Evolutionary conservation across 2,329 filamentous ascomycete species (phyloP), one percentile per base, ranked within the genome.

Genomic region (Myriosclerotinia curreyana): DNA sequence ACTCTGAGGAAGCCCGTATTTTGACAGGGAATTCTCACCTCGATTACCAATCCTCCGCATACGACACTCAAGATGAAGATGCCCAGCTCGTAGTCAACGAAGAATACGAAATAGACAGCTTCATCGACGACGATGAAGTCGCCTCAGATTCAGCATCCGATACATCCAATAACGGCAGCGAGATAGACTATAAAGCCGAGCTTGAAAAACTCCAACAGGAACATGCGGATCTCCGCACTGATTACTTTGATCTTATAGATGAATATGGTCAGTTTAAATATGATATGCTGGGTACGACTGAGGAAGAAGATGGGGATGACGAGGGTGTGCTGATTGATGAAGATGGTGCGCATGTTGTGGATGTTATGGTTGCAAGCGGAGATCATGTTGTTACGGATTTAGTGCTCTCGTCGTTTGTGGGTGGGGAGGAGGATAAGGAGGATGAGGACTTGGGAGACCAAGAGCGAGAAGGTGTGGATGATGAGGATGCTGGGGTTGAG

Each of bases 1-100:
- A 62, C 1, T 36, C 44, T 1, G 52, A 60, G 0, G 56, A 49
- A 15, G 61, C 62, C 5, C 62, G 46, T 46, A 25, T 14, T 5
- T 38, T 69, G 1, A 62, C 68, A 4, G 67, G 65, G 11, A 58
- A 66, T 7, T 20, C 28, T 15, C 69, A 68, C 50, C 65, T 73
- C 11, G 72, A 73, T 36, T 67, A 70, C 34, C 66, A 70, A 8
- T 67, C 68, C 1, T 71, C 70, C 0, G 73, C 73, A 11, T 74
- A 73, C 54, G 72, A 74, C 61, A 67, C 72, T 11, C 69, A 71
- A 61, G 71, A 73, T 46, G 69, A 67, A 1, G 52, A 34, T 40
- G 36, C 58, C 6, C 17, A 61, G 8, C 17, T 69, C 11, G 17
- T 14, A 15, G 20, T 65, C 5, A 12, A 60, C 14, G 70, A 74